Conservation (phyloP, 2,329 filamentous ascomycete genomes). For the Trichophyton verrucosum region DNA sequence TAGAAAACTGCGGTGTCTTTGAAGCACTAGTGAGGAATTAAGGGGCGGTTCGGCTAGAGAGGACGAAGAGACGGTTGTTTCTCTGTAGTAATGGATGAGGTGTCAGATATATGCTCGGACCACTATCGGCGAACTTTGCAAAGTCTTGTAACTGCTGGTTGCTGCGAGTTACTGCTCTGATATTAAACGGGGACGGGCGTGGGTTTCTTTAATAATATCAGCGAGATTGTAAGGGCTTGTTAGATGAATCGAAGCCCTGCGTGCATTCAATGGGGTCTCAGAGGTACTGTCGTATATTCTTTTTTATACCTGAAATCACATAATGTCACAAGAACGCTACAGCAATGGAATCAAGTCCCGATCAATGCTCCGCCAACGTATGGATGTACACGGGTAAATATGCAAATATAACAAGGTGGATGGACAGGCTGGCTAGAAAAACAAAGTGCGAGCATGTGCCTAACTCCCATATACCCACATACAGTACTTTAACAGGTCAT, state of each 20-base stretch:
- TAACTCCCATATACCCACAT: background rate
- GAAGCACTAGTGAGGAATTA: background rate
- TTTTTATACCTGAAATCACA: background rate
- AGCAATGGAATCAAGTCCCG: background rate
- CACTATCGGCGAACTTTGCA: background rate
- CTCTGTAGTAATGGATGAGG: background rate
- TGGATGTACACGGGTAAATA: background rate
- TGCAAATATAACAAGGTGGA: background rate
- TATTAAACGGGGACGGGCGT: too few relatives aligned
- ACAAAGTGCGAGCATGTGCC: background rate
- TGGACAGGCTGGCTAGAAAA: background rate
- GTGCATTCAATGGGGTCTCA: too few relatives aligned
- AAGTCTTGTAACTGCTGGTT: too few relatives aligned
- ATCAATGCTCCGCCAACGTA: constrained; percentile 1
- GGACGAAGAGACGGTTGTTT: background rate
- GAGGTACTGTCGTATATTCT: background rate
- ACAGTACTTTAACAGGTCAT: background rate
- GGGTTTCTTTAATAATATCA: too few relatives aligned
- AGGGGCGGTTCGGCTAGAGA: background rate
- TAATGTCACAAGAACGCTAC: background rate
- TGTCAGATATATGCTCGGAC: background rate
- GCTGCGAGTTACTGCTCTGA: too few relatives aligned
- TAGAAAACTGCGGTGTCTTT: background rate
- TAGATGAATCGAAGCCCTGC: too few relatives aligned
- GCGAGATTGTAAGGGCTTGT: too few relatives aligned